Evolutionary conservation across 2,329 filamentous ascomycete genomes (phyloP), one percentile per base, ranked within the genome.

Genomic region (Epichloe coenophiala): DNA sequence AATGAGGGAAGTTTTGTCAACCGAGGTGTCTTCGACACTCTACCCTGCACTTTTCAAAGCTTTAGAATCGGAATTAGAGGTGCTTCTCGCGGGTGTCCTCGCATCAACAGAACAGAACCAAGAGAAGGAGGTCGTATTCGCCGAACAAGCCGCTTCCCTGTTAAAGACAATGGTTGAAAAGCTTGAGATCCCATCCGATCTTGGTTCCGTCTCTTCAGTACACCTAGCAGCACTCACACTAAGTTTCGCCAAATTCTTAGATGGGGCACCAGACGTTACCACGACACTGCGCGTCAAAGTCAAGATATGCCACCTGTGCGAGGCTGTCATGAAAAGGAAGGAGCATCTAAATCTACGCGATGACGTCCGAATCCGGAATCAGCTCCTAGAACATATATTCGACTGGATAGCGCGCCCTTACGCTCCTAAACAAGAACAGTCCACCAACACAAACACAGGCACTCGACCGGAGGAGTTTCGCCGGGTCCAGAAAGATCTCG

Each of bases 271-370:
- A 3, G 81, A 84, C 52, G 76, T 72, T 12, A 63, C 71, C 8
- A 77, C 72, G 55, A 77, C 74, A 19, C 61, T 83, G 15, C 72
- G 80, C 49, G 80, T 84, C 43, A 85, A 84, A 60, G 84, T 84
- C 59, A 81, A 82, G 57, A 78, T 84, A 40, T 85, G 82, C 58
- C 80, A 84, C 56, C 64, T 86, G 7, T 83, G 76, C 53, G 82
- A 85, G 56, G 75, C 75, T 3, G 75, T 85, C 36, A 81, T 76
- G 12, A 77, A 76, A 61, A 76, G 81, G 56, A 85, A 84, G 58
- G 81, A 86, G 58, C 76, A 84, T 47, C 66, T 86, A 41, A 85
- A 84, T 56, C 67, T 86, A 11, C 74, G 82, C 47, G 81, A 86
- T 57, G 82, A 86, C 60, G 78, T 85, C 39, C 76, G 80, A 31